Base-by-base conservation (phyloP, 148 eudicot genomes). In the Vaccinium vitisidaea region DNA sequence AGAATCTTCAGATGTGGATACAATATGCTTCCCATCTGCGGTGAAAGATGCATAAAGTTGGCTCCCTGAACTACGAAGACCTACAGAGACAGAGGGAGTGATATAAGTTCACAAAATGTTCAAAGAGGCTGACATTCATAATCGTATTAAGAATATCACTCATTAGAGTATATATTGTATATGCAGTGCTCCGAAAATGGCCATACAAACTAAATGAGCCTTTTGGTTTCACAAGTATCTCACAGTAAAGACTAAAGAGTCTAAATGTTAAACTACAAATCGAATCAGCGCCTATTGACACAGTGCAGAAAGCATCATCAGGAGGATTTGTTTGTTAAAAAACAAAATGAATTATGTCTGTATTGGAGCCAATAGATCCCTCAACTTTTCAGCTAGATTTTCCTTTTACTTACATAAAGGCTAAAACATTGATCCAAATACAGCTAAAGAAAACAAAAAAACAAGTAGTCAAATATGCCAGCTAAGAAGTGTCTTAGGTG, bases 1-100 rank as follows among this genome's bases (percentile, higher is more conserved):
- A 49, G 96, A 90, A 85, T 97, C 98, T 76, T 97, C 96, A 15
- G 91, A 89, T 43, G 94, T 89, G 32, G 98, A 93, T 84, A 97
- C 77, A 78, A 97, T 91, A 84, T 92, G 98, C 88, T 90, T 97
- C 82, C 98, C 99, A 84, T 95, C 93, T 55, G 91, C 85, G 21
- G 98, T 91, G 49, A 97, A 92, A 30, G 89, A 91, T 13, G 99
- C 98, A 16, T 90, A 88, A 76, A 88, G 84, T 74, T 89, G 92
- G 87, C 89, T 88, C 86, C 93, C 94, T 48, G 91, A 77, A 77
- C 71, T 90, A 13, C 94, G 90, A 49, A 36, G 84, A 56, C 99
- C 99, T 97, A 39, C 30, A 84, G 58, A 63, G 27, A 65, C 56
- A 76, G 65, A 50, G 59, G 56, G 30, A 75, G 63, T 32, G 59